Evolutionary conservation across 2,329 filamentous ascomycete species (phyloP), one percentile per base, ranked within the genome.

Genomic region (Colletotrichum filicis): DNA sequence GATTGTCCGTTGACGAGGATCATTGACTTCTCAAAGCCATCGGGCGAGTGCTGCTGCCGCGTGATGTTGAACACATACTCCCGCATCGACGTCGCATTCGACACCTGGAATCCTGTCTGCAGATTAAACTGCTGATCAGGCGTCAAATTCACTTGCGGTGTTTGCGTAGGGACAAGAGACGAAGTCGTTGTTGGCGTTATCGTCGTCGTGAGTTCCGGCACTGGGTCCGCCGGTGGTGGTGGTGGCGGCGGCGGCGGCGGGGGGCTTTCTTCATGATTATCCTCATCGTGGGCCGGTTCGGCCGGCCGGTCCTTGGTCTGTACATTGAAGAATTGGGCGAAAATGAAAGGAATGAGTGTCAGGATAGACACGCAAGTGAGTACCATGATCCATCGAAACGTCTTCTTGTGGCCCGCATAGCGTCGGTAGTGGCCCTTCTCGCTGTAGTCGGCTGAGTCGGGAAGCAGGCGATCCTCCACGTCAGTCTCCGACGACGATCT

Each of bases 1-100:
- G 90, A 92, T 58, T 90, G 87, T 7, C 88, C 89, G 78, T 93
- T 92, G 78, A 93, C 84, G 32, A 93, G 84, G 74, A 95, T 87
- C 9, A 85, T 86, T 3, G 82, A 74, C 73, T 80, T 85, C 69
- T 87, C 79, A 64, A 89, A 88, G 24, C 91, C 90, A 77, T 92
- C 91, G 0, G 89, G 89, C 0, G 86, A 35, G 67, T 89, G 85
- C 42, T 80, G 78, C 2, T 83, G 86, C 19, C 88, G 84, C 67
- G 83, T 87, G 71, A 91, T 80, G 11, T 84, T 86, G 72, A 90
- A 89, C 71, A 89, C 85, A 75, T 90, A 91, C 56, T 83, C 82
- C 8, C 90, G 82, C 1, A 90, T 12, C 9, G 70, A 52, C n/a
- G 70, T 73, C 26, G 9, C 1, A 16, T 73, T 73, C 0, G 70